phyloP scores from a whole-genome alignment of 306 rosid species.

The Cicer arietinum region DNA sequence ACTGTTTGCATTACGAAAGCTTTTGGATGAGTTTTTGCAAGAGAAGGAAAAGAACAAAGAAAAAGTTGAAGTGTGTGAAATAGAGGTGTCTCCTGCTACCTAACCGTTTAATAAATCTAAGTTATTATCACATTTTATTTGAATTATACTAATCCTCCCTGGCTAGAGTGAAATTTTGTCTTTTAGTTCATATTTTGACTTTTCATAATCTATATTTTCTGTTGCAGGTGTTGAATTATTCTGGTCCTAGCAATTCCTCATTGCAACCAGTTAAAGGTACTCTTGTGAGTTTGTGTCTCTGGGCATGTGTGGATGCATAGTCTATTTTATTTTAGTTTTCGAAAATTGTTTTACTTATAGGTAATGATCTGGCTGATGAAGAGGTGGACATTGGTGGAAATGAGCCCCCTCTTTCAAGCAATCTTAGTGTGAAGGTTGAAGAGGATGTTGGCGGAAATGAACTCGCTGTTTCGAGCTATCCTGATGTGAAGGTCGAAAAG shows the following conservation, averaged over 20 bases:
- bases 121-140: slow-evolving; percentile 9
- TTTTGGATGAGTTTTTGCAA: slow-evolving; percentile 67
- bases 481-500: slow-evolving; percentile 52
- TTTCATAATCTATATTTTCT: slow-evolving; percentile 41
- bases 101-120: slow-evolving; percentile 20
- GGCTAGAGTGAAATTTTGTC: slow-evolving; percentile 5
- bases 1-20: slow-evolving; percentile 63
- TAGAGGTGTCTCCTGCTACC: slow-evolving; percentile 64
- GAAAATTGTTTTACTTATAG: slow-evolving; percentile 51
- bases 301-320: neutral
- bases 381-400: slow-evolving; percentile 73
- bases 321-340: slow-evolving; percentile 12
- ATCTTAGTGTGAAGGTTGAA: slow-evolving; percentile 59
- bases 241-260: slow-evolving; percentile 86
- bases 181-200: slow-evolving; percentile 21
- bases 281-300: slow-evolving; percentile 28
- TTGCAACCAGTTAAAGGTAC: slow-evolving; percentile 84
- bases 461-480: slow-evolving; percentile 70
- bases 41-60: slow-evolving; percentile 59
- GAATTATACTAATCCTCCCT: neutral
- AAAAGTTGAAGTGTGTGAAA: slow-evolving; percentile 69
- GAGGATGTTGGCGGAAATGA: slow-evolving; percentile 69
- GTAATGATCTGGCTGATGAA: slow-evolving; percentile 71
- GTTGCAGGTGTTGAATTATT: slow-evolving; percentile 75
- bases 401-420: slow-evolving; percentile 77